Evolutionary conservation across 352 stramenopile genomes (phyloP).

Genomic region (Globisporangium uncinulatum): DNA sequence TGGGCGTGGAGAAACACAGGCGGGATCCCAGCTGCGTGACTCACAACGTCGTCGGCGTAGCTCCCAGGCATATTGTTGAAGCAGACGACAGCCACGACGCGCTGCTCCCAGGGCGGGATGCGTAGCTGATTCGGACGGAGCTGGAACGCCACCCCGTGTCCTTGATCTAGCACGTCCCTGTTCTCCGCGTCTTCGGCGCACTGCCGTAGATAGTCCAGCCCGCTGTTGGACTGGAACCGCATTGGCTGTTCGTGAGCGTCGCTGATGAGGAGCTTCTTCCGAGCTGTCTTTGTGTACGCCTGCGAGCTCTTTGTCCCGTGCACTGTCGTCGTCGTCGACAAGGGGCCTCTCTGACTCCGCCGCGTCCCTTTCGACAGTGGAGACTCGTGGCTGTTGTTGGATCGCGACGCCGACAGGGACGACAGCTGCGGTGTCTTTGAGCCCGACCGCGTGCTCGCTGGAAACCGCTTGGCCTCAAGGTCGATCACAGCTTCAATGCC

Average conservation of each 20-base stretch:
- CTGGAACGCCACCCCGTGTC: constrained; percentile 54
- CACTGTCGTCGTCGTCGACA: background rate
- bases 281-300: background rate
- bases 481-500: constrained; percentile 62
- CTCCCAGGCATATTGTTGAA: constrained; percentile 76
- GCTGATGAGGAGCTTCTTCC: constrained; percentile 28
- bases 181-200: constrained; percentile 39
- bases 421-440: background rate
- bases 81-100: constrained; percentile 44
- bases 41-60: constrained; percentile 64
- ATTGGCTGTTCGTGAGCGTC: constrained; percentile 34
- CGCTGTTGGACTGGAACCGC: constrained; percentile 52
- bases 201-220: constrained; percentile 35
- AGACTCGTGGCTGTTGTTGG: background rate
- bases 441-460: constrained; percentile 1
- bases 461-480: constrained; percentile 57
- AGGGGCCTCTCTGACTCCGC: background rate
- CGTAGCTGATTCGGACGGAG: constrained; percentile 20
- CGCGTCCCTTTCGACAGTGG: background rate
- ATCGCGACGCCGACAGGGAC: background rate
- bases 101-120: constrained; percentile 57
- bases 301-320: background rate
- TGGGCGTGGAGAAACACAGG: constrained; percentile 56
- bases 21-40: constrained; percentile 35
- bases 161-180: constrained; percentile 33